A percentile compares a stretch with the other conserved stretches of the same genome.
Evolutionary conservation across 176 grass and related monocot species (phyloP).

Genomic region (Secale cereale): DNA sequence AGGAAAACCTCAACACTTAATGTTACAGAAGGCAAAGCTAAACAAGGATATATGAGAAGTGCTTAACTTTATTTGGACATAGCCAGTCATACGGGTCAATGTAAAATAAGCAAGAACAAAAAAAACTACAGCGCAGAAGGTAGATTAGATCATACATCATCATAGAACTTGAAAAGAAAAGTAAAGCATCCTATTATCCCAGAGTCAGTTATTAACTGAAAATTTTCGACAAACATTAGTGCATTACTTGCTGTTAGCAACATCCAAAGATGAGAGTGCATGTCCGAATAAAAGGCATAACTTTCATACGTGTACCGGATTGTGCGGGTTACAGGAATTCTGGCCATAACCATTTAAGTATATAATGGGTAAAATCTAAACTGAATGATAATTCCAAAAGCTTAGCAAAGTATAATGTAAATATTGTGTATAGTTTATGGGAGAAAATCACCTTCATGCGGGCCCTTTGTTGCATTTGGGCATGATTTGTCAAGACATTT

Average conservation of each 20-base stretch:
- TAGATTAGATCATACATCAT: not conserved
- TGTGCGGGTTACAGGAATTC: not conserved
- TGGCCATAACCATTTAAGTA: conserved; percentile 13
- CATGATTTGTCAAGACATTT: conserved; percentile 80
- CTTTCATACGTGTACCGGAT: not conserved
- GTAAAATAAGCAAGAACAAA: not conserved
- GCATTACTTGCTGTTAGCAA: not conserved
- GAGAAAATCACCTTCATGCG: conserved; percentile 75
- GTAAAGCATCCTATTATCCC: not conserved
- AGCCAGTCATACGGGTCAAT: not conserved
- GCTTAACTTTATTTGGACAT: not conserved
- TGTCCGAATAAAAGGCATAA: not conserved
- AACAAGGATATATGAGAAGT: not conserved
- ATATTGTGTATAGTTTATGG: not conserved
- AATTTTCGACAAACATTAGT: not conserved
- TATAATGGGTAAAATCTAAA: not conserved
- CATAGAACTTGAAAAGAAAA: not conserved
- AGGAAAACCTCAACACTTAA: conserved; percentile 13
- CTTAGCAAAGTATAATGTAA: not conserved
- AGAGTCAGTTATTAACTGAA: not conserved
- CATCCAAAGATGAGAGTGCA: not conserved
- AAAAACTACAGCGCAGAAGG: not conserved
- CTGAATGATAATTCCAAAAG: not conserved
- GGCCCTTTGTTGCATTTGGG: conserved; percentile 99
- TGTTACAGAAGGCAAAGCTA: conserved; percentile 4